These are phyloP conservation scores for Mesembryanthemum crystallinum DNA, from an alignment of 148 eudicot genomes.

Conservation along the genomic window DNA sequence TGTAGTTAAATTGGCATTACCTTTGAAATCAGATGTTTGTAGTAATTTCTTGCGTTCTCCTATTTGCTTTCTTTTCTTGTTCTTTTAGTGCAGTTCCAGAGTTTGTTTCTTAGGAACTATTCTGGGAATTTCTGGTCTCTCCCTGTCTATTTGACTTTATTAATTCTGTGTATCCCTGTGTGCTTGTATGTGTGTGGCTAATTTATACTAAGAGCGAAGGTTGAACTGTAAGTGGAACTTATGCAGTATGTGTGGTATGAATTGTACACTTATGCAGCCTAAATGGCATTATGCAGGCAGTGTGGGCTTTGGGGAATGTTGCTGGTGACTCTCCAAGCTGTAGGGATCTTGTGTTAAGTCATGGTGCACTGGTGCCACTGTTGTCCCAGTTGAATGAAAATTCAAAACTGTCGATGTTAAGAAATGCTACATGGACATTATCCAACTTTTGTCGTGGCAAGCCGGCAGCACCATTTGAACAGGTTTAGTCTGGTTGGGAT, in stretches of 20 bases:
- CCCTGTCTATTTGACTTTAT: not conserved
- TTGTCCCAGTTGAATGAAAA: slow-evolving; percentile 79
- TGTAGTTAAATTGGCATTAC: not conserved
- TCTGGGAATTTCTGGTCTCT: not conserved
- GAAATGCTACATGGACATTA: slow-evolving; percentile 95
- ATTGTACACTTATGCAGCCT: slow-evolving; percentile 8
- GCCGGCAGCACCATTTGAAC: slow-evolving; percentile 90
- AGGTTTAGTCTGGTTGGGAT: slow-evolving; percentile 34
- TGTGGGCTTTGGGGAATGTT: slow-evolving; percentile 94
- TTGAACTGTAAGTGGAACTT: not conserved
- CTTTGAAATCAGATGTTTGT: not conserved
- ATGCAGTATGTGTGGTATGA: not conserved
- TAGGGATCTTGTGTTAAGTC: slow-evolving; percentile 84
- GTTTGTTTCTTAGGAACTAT: not conserved
- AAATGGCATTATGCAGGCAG: slow-evolving; percentile 51
- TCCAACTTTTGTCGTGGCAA: slow-evolving; percentile 93
- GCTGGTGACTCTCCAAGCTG: slow-evolving; percentile 94
- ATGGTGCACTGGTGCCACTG: slow-evolving; percentile 81
- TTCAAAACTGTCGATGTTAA: slow-evolving; percentile 84
- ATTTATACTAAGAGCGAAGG: not conserved
- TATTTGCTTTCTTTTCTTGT: not conserved
- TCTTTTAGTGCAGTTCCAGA: not conserved
- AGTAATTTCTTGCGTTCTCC: not conserved
- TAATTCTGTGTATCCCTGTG: not conserved
- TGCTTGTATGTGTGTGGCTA: not conserved